Evolutionary conservation across 352 stramenopile genomes (phyloP), one percentile per base, ranked within the genome.

Genomic region (Pythium brachiatum): DNA sequence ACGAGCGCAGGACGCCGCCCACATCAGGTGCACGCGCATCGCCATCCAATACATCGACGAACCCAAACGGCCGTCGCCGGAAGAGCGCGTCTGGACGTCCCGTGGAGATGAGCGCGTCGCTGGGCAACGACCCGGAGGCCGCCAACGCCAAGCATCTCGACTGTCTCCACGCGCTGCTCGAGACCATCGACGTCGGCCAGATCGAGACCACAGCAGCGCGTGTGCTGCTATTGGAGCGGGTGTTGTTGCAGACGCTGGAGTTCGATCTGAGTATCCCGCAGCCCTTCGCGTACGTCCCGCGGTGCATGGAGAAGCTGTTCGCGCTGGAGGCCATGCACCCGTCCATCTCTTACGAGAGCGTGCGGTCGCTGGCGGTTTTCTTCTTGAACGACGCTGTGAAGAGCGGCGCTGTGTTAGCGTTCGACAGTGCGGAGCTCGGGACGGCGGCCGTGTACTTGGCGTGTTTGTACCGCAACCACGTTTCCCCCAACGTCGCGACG

Each of bases 181-280:
- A 89, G 36, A 59, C 80, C 1, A 69, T 88, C 34, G 77, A 90
- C 50, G 79, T 90, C 15, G 81, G 77, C 31, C 77, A 90, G 46
- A 75, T 94, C 26, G 85, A 92, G 56, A 70, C 68, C 2, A 87
- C 86, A 32, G 47, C 81, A 0, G 67, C 61, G 21, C 86, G 86
- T 23, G 80, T 94, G 56, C 66, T 91, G 51, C 70, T 91, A 26
- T 69, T 88, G 12, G 85, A 94, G 71, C 65, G 84, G 48, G 76
- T 94, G 26, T 29, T 94, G 53, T 59, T 94, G 53, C 83, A 90
- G 50, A 90, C 82, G 27, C 69, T 94, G 18, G 81, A 75, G 26
- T 94, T 92, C 54, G 78, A 94, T 47, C 68, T 94, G 18, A 72
- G 72, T n/a, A 68, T 82, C 2, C 74, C 84, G 16, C 79, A 92